Evolutionary conservation across 805 yeast genomes (phyloP).

Genomic region (Ogataea ganodermae): DNA sequence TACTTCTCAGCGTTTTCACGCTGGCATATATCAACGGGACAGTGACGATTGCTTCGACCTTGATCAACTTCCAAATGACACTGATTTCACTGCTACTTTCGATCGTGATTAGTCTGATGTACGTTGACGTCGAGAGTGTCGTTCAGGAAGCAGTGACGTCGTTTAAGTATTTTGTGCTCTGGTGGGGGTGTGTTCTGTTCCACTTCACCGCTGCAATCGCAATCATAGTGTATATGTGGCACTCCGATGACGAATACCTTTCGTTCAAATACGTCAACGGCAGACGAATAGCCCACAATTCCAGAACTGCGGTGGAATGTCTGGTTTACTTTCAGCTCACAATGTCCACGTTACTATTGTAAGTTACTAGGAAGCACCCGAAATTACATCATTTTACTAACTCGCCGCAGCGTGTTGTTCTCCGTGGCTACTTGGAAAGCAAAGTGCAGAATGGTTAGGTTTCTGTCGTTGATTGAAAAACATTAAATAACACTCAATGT

Average conservation of each 20-base stretch:
- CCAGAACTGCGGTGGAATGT: constrained; percentile 16
- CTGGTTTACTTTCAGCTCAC: constrained; percentile 15
- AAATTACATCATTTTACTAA: too few relatives aligned
- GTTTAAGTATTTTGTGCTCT: constrained; percentile 17
- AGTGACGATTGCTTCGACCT: constrained; percentile 10
- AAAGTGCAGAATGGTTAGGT: constrained; percentile 7
- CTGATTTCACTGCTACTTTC: constrained; percentile 13
- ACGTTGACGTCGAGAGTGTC: constrained; percentile 10
- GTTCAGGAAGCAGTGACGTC: constrained; percentile 18
- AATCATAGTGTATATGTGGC: constrained; percentile 9
- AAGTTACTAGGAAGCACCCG: too few relatives aligned
- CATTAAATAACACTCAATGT: constrained; percentile 47
- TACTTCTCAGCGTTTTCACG: constrained; percentile 14
- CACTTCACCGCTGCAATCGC: constrained; percentile 14
- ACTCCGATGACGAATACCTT: constrained; percentile 10
- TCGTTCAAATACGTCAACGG: constrained; percentile 10
- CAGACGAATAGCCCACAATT: constrained; percentile 8
- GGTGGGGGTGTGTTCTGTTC: constrained; percentile 18
- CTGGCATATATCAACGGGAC: constrained; percentile 13
- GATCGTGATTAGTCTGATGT: constrained; percentile 10
- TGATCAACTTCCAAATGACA: constrained; percentile 12
- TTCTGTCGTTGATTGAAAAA: constrained; percentile 4
- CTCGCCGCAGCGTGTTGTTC: constrained; percentile 11
- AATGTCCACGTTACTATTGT: constrained; percentile 9
- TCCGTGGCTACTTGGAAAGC: constrained; percentile 14